Evolutionary conservation across 2,329 filamentous ascomycete genomes (phyloP).

Genomic region (Trichophyton mentagrophytes): DNA sequence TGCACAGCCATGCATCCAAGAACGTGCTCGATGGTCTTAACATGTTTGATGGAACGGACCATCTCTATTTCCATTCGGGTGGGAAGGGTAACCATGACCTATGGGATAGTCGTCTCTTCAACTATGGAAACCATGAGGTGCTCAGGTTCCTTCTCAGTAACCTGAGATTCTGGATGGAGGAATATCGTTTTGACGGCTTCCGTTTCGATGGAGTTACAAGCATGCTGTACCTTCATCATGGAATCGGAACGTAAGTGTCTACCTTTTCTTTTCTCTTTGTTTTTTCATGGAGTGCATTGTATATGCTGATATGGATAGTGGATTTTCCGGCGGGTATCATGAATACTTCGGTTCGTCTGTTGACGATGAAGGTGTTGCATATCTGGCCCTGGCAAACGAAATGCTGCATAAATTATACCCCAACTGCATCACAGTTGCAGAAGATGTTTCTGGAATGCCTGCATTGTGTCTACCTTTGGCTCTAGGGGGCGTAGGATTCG

Average conservation of each 20-base stretch:
- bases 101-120: constrained; percentile 95
- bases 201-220: constrained; percentile 96
- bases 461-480: constrained; percentile 79
- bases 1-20: constrained; percentile 96
- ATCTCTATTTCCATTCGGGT: constrained; percentile 90
- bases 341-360: constrained; percentile 88
- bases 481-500: constrained; percentile 85
- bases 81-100: constrained; percentile 74
- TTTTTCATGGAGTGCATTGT: neutral
- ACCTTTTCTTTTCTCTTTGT: neutral
- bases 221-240: constrained; percentile 93
- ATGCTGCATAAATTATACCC: constrained; percentile 88
- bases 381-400: constrained; percentile 93
- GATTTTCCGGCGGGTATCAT: constrained; percentile 94
- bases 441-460: constrained; percentile 97
- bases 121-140: constrained; percentile 91
- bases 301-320: constrained; percentile 38
- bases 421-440: constrained; percentile 77
- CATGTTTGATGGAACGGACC: constrained; percentile 87
- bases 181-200: constrained; percentile 94
- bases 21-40: constrained; percentile 93
- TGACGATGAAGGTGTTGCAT: constrained; percentile 86
- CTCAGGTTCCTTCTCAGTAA: constrained; percentile 93
- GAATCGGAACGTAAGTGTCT: constrained; percentile 74
- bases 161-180: constrained; percentile 97